A percentile compares a stretch with the other conserved stretches of the same genome.
Evolutionary conservation across 345 rosid species (phyloP).

Genomic region (Salix caprea): DNA sequence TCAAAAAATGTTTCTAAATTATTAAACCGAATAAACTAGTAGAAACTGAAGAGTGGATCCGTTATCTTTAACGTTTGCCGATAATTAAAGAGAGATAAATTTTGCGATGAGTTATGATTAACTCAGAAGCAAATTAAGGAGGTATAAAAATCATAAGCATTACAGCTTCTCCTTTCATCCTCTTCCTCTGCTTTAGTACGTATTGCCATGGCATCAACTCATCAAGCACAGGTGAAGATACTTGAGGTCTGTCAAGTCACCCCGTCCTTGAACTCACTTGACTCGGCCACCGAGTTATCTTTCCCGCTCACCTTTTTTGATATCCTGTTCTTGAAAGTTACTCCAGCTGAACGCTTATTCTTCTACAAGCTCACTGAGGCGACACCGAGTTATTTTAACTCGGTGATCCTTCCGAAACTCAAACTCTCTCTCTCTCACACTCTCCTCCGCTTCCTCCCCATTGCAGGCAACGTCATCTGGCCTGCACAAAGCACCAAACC

Average conservation of each 20-base stretch:
- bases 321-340: slow-evolving; percentile 21
- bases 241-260: slow-evolving; percentile 21
- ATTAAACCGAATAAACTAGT: too few species aligned
- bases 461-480: slow-evolving; percentile 31
- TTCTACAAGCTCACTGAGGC: slow-evolving; percentile 26
- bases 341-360: slow-evolving; percentile 34
- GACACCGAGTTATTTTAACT: slow-evolving; percentile 29
- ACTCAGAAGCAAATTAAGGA: background rate
- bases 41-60: background rate
- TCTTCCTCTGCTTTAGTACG: background rate
- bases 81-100: background rate
- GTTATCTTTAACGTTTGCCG: background rate
- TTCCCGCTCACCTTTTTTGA: slow-evolving; percentile 33
- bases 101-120: background rate
- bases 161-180: background rate
- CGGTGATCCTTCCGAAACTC: slow-evolving; percentile 33
- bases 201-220: background rate
- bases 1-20: too few species aligned
- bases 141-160: background rate
- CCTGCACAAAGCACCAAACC: slow-evolving; percentile 19
- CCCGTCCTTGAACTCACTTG: slow-evolving; percentile 5
- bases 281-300: slow-evolving; percentile 14
- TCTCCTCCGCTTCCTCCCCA: slow-evolving; percentile 34
- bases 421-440: slow-evolving; percentile 34
- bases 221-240: background rate